Evolutionary conservation across 2,329 filamentous ascomycete species (phyloP).

Genomic region (Monosporascus ibericus): DNA sequence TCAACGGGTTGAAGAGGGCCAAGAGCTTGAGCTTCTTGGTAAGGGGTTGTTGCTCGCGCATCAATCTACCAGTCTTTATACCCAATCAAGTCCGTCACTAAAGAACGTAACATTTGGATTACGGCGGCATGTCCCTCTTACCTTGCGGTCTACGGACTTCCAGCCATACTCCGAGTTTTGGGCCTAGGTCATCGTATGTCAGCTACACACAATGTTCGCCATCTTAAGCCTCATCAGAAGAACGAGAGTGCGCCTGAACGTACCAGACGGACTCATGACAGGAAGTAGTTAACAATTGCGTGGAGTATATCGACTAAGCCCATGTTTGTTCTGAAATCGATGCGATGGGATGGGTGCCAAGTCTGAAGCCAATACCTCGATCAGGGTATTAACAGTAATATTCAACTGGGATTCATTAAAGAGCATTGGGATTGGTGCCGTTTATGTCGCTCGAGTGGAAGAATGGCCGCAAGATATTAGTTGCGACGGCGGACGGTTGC

Average conservation of each 20-base stretch:
- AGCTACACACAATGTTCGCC: background rate
- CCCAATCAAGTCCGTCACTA: background rate
- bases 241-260: background rate
- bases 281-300: slow-evolving; percentile 3
- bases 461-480: no score
- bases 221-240: background rate
- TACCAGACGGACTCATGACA: slow-evolving; percentile 3
- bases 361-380: no score
- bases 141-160: slow-evolving; percentile 10
- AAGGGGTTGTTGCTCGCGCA: slow-evolving; percentile 33
- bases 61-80: slow-evolving; percentile 24
- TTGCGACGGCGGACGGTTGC: no score
- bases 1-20: slow-evolving; percentile 33
- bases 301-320: slow-evolving; percentile 1
- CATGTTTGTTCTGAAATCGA: no score
- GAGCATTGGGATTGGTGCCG: no score
- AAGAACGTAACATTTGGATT: background rate
- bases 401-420: no score
- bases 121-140: background rate
- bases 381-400: no score
- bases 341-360: no score
- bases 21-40: slow-evolving; percentile 34
- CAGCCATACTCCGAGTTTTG: slow-evolving; percentile 9
- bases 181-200: slow-evolving; percentile 1
- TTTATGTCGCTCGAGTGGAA: no score